Base-by-base conservation (phyloP, 2,329 filamentous ascomycete genomes). In the Alternaria hordeiaustralica region DNA sequence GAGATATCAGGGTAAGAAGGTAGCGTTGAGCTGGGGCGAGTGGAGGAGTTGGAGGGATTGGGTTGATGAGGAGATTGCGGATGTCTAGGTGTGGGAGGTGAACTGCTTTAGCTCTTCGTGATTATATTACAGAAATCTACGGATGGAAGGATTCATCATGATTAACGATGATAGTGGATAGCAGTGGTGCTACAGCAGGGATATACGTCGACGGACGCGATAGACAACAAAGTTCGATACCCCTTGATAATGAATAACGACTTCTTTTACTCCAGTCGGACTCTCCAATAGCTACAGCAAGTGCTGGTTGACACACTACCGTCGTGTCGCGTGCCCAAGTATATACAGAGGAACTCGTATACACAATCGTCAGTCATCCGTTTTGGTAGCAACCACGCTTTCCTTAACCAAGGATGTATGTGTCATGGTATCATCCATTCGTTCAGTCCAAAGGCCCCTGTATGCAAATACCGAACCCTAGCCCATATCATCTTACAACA, bases 1-100 rank as follows among this genome's bases (percentile, higher is more conserved):
- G 59, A 87, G 92, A 71, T 99, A 98, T 79, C 92, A 96, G 80
- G 96, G 96, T 20, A 89, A 89, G 81, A 94, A 93, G 83, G 87
- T 90, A 58, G 89, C 84, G 60, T 79, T 96, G 63, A 84, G 81
- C 53, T 97, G 92, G 78, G 80, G 79, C 2, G 92, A 95, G 73
- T 98, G 90, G 86, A 90, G 88, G 84, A 86, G 86, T 69, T 97
- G 94, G 92, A 88, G 88, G 77, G 86, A 90, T 15, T 96, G 93
- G 91, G 87, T 89, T 20, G 83, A 85, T 61, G 75, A 76, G 68
- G 70, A 74, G 68, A 65, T 69, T 63, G 53, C 51, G n/a, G 58
- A 66, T 43, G 50, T 55, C n/a, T 60, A 55, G 51, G 36, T 5
- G 33, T 26, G 43, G 30, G 15, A 1, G 9, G 15, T 11, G 36